phyloP scores from a whole-genome alignment of 176 grass and related monocot species.

The Oryza meridionalis region DNA sequence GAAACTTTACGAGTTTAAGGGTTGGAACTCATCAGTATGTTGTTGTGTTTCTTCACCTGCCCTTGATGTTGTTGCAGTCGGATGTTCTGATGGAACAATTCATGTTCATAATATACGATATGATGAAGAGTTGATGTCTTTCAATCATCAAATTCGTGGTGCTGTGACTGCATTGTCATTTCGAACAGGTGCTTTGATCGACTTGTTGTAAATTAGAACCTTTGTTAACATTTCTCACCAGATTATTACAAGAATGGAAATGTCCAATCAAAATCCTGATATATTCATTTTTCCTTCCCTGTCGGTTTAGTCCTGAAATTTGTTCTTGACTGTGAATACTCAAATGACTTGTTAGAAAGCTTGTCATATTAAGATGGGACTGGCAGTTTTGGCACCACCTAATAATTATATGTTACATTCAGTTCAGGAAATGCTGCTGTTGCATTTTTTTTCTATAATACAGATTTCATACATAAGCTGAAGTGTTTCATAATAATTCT shows the following conservation, averaged over 20 bases:
- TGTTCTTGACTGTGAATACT: background rate
- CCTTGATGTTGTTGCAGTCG: constrained; percentile 81
- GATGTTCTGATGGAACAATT: constrained; percentile 85
- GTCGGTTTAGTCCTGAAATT: constrained; percentile 25
- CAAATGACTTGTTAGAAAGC: background rate
- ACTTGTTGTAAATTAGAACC: background rate
- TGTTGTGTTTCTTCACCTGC: constrained; percentile 92
- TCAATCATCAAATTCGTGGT: constrained; percentile 88
- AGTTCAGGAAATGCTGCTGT: constrained; percentile 1
- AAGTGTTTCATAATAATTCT: constrained; percentile 33
- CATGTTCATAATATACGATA: constrained; percentile 90
- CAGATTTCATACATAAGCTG: background rate
- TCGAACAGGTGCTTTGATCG: constrained; percentile 72
- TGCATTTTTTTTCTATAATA: background rate
- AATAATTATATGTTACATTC: constrained; percentile 7
- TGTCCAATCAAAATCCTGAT: background rate
- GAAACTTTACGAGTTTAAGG: constrained; percentile 88
- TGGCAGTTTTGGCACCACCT: background rate
- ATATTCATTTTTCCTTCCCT: constrained; percentile 3
- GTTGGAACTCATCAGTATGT: constrained; percentile 76
- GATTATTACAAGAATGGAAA: background rate
- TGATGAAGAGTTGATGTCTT: constrained; percentile 82
- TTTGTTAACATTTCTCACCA: background rate
- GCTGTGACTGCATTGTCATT: constrained; percentile 95
- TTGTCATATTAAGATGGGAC: background rate